Evolutionary conservation across 176 grass and related monocot genomes (phyloP).

Genomic region (Triticum monococcum): DNA sequence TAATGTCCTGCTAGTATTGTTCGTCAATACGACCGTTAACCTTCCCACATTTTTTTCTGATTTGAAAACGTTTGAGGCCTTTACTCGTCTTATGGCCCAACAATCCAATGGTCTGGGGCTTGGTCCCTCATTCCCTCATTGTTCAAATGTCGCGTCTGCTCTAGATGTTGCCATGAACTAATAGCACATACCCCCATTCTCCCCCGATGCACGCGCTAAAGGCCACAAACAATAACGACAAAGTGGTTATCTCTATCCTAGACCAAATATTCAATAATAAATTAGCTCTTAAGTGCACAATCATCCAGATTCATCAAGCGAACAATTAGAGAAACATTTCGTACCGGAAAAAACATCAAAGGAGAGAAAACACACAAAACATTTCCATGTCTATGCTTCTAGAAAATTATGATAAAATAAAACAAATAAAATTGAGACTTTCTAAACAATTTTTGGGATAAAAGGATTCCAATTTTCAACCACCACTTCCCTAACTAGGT

Average conservation of each 20-base stretch:
- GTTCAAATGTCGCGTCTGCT: too few species aligned
- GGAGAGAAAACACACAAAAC: not conserved
- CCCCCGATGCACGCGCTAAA: too few species aligned
- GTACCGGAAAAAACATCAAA: not conserved
- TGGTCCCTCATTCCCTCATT: too few species aligned
- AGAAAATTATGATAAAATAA: not conserved
- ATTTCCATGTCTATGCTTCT: not conserved
- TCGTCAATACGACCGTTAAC: too few species aligned
- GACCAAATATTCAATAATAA: not conserved
- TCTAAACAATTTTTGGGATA: not conserved
- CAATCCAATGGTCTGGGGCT: not conserved
- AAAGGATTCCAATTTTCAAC: not conserved
- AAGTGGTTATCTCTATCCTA: not conserved
- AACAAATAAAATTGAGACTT: not conserved
- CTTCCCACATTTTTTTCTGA: too few species aligned
- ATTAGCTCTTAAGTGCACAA: not conserved
- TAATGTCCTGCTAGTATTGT: not conserved
- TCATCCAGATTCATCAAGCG: not conserved
- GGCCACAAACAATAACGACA: not conserved
- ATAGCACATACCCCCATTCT: too few species aligned
- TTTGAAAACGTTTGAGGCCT: not conserved
- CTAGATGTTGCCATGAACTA: too few species aligned
- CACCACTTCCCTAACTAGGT: not conserved
- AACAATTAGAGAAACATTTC: too few species aligned
- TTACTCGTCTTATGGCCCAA: not conserved